Evolutionary conservation across 129 eudicot genomes (phyloP).

Genomic region (Artemisia argyi): DNA sequence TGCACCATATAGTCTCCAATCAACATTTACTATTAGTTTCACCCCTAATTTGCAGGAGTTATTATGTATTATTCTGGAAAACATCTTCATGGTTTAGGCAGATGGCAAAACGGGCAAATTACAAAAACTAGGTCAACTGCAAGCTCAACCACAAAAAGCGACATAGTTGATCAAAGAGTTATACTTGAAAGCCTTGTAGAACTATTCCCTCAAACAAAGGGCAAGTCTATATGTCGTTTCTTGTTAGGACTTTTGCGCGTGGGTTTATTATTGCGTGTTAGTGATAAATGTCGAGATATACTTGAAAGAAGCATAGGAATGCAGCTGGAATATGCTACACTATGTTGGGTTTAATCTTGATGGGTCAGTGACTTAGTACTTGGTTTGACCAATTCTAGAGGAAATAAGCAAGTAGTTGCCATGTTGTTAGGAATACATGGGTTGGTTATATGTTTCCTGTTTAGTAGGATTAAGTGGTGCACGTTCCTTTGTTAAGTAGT

Average conservation of each 20-base stretch:
- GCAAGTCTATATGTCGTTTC: constrained; percentile 71
- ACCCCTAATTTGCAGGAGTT: constrained; percentile 37
- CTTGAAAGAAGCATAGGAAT: constrained; percentile 77
- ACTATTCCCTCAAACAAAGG: constrained; percentile 69
- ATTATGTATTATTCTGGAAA: constrained; percentile 64
- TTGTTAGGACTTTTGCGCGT: constrained; percentile 75
- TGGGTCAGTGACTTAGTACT: too few species aligned
- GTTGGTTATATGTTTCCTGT: too few species aligned
- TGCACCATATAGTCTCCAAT: too few species aligned
- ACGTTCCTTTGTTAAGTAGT: too few species aligned
- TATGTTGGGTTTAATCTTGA: too few species aligned
- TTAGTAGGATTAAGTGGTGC: too few species aligned
- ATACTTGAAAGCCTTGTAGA: constrained; percentile 59
- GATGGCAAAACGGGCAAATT: constrained; percentile 66
- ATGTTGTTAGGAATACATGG: too few species aligned
- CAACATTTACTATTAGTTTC: neutral
- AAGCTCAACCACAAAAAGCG: constrained; percentile 54
- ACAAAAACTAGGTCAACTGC: constrained; percentile 51
- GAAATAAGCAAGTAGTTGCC: too few species aligned
- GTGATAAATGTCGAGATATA: constrained; percentile 46
- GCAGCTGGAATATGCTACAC: constrained; percentile 72
- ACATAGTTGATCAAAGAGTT: constrained; percentile 46
- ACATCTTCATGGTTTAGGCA: constrained; percentile 68
- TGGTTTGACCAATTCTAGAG: too few species aligned
- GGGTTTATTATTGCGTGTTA: constrained; percentile 62